Conservation (phyloP, 2,329 filamentous ascomycete genomes). For the Lasiodiplodia hormozganensis region DNA sequence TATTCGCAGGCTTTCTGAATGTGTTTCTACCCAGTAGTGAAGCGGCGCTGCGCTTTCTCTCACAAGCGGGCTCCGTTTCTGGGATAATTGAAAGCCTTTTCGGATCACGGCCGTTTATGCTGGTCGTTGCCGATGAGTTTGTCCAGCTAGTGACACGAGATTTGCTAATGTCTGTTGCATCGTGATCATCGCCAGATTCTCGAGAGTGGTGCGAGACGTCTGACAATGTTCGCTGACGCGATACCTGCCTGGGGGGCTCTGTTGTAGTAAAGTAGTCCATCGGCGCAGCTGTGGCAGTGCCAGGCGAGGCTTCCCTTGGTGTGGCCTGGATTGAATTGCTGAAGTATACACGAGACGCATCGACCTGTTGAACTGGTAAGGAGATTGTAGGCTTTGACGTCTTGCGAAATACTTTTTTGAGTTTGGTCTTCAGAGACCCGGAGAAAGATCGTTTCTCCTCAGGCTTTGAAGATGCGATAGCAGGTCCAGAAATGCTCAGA, state of each 20-base stretch:
- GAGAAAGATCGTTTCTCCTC: conserved; percentile 67
- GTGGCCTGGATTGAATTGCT: conserved; percentile 30
- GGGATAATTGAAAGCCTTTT: conserved; percentile 70
- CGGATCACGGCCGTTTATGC: conserved; percentile 59
- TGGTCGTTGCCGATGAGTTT: conserved; percentile 66
- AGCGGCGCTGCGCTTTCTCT: conserved; percentile 36
- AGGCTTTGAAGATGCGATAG: conserved; percentile 8
- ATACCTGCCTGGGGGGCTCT: not conserved
- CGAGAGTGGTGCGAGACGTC: conserved; percentile 8
- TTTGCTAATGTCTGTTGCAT: conserved; percentile 55
- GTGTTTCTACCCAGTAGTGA: conserved; percentile 41
- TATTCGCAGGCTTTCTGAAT: conserved; percentile 14
- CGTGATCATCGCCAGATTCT: conserved; percentile 28
- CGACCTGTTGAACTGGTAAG: conserved; percentile 62
- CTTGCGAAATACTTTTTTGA: conserved; percentile 65
- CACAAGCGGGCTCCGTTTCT: conserved; percentile 48
- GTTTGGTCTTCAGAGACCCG: conserved; percentile 64
- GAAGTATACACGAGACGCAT: conserved; percentile 52
- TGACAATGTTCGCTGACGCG: conserved; percentile 7
- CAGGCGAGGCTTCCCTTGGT: not conserved
- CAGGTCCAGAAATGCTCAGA: not conserved
- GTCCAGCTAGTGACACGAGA: conserved; percentile 78
- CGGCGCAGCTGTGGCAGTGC: not conserved
- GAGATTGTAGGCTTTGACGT: conserved; percentile 37
- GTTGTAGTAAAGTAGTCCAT: not conserved